Evolutionary conservation across 106 monocot genomes (phyloP).

Genomic region (Dendrobium huoshanense): DNA sequence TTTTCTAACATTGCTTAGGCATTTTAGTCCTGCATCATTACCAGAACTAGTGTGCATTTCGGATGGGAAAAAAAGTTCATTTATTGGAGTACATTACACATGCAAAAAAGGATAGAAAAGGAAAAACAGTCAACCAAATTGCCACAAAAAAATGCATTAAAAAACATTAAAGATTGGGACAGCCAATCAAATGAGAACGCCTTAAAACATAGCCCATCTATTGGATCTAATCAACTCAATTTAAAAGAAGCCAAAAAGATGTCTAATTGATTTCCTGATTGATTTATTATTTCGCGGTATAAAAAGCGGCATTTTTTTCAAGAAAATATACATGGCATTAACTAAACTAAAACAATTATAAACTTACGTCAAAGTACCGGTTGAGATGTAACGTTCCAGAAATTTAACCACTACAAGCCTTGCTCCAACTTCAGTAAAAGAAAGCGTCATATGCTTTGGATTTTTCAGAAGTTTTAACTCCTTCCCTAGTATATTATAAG

Average conservation of each 20-base stretch:
- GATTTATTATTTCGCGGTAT: neutral
- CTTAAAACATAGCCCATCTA: neutral
- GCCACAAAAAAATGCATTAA: no score
- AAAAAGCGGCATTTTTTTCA: neutral
- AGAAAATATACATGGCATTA: neutral
- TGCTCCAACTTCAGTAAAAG: slow-evolving; percentile 70
- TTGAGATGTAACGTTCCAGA: slow-evolving; percentile 43
- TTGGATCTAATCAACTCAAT: neutral
- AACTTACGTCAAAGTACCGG: slow-evolving; percentile 69
- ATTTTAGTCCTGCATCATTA: neutral
- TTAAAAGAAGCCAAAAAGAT: neutral
- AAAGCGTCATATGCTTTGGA: slow-evolving; percentile 67
- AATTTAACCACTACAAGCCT: slow-evolving; percentile 58
- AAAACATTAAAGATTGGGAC: no score
- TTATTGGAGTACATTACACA: neutral
- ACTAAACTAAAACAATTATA: neutral
- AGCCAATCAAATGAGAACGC: no score
- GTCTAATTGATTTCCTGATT: neutral
- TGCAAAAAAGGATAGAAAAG: neutral
- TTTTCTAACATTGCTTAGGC: no score
- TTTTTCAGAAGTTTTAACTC: slow-evolving; percentile 37
- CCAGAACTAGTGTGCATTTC: neutral
- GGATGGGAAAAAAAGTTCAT: neutral
- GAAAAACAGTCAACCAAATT: no score
- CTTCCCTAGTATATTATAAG: slow-evolving; percentile 44